Conservation (phyloP, 805 yeast species). For the Wickerhamiella nectarea region DNA sequence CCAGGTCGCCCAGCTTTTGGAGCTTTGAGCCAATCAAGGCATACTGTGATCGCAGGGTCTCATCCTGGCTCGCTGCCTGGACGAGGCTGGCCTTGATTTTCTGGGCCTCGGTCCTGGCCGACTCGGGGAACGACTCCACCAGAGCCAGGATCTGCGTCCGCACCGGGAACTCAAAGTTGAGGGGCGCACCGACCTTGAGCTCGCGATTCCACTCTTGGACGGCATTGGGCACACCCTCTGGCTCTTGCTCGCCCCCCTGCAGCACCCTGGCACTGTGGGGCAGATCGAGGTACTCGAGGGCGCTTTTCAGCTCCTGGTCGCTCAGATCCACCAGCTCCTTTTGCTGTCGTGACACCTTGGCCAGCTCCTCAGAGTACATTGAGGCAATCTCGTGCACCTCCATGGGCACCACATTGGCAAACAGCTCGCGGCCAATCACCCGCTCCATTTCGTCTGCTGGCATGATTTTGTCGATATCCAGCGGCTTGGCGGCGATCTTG, state of each 20-base stretch:
- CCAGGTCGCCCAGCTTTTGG: constrained; percentile 33
- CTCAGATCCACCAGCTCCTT: constrained; percentile 65
- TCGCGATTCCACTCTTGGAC: constrained; percentile 30
- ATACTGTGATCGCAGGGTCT: constrained; percentile 42
- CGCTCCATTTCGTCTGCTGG: constrained; percentile 34
- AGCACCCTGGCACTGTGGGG: constrained; percentile 45
- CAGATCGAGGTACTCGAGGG: constrained; percentile 64
- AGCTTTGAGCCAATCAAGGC: constrained; percentile 33
- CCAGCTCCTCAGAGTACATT: constrained; percentile 79
- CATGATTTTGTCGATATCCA: constrained; percentile 33
- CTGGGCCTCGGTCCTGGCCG: constrained; percentile 12
- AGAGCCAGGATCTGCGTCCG: constrained; percentile 17
- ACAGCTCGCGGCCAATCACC: constrained; percentile 42
- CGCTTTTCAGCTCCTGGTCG: constrained; percentile 63
- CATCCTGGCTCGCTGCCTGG: constrained; percentile 34
- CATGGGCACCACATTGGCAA: constrained; percentile 70
- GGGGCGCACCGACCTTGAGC: constrained; percentile 17
- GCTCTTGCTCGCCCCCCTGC: constrained; percentile 11
- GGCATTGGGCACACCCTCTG: constrained; percentile 28
- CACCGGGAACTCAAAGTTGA: constrained; percentile 16
- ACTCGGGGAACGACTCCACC: constrained; percentile 19
- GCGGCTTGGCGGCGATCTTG: constrained; percentile 52
- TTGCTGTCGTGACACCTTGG: constrained; percentile 57
- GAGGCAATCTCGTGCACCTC: constrained; percentile 79
- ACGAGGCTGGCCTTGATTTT: constrained; percentile 26